These are phyloP conservation scores for Canna indica DNA, from an alignment of 176 grass and related monocot genomes.

Conservation along the genomic window DNA sequence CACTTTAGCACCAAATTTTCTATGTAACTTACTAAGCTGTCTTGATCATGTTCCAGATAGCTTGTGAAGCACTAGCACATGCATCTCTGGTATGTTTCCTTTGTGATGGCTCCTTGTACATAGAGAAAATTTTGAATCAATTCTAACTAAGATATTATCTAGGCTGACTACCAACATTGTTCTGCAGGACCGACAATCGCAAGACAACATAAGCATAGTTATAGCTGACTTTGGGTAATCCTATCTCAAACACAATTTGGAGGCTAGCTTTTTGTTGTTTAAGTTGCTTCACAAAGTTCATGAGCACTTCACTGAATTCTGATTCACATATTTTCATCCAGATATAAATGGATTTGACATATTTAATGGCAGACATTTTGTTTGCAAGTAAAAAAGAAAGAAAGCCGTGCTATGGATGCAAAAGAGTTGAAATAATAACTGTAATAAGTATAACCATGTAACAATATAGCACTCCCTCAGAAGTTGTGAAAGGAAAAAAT, in stretches of 20 bases:
- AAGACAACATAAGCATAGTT: constrained; percentile 90
- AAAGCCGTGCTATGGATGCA: too few relatives aligned
- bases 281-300: not conserved
- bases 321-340: too few relatives aligned
- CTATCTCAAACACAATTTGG: constrained; percentile 8
- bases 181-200: constrained; percentile 58
- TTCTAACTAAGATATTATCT: not conserved
- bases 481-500: too few relatives aligned
- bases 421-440: too few relatives aligned
- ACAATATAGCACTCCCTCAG: too few relatives aligned
- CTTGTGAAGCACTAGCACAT: constrained; percentile 66
- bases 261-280: not conserved
- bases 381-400: too few relatives aligned
- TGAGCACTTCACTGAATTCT: too few relatives aligned
- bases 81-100: constrained; percentile 53
- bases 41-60: constrained; percentile 39
- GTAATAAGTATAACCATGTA: too few relatives aligned
- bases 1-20: not conserved
- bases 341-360: not conserved
- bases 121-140: not conserved
- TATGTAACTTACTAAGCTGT: constrained; percentile 14
- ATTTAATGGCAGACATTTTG: too few relatives aligned
- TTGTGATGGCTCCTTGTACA: not conserved
- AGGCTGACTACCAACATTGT: not conserved
- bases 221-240: constrained; percentile 90